These are phyloP conservation scores for Cairneyella variabilis DNA, from an alignment of 495 filamentous ascomycete genomes.

Conservation along the genomic window DNA sequence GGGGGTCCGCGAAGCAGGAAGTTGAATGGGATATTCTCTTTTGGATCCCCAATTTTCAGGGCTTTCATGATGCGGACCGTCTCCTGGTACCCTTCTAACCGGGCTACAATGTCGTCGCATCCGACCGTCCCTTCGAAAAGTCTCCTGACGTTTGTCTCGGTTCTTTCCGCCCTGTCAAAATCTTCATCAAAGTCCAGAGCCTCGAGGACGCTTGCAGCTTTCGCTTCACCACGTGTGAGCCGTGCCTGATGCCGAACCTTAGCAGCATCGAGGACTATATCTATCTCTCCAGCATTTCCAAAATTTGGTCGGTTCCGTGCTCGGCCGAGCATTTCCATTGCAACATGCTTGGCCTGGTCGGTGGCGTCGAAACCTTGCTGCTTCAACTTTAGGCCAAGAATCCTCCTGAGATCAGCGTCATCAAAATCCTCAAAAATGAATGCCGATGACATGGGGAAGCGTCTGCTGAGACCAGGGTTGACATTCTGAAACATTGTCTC, in stretches of 20 bases:
- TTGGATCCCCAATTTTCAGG: slow-evolving; percentile 52
- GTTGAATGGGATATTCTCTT: slow-evolving; percentile 52
- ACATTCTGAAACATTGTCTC: slow-evolving; percentile 71
- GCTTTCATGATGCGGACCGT: slow-evolving; percentile 45
- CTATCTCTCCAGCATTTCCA: slow-evolving; percentile 50
- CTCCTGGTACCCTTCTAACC: slow-evolving; percentile 58
- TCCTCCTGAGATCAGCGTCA: slow-evolving; percentile 48
- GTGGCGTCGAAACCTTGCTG: slow-evolving; percentile 40
- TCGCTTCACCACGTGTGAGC: slow-evolving; percentile 19
- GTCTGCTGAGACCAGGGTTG: slow-evolving; percentile 67
- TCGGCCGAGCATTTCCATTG: slow-evolving; percentile 36
- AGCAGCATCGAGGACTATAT: slow-evolving; percentile 24
- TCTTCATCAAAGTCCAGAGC: slow-evolving; percentile 66
- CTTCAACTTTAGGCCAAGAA: slow-evolving; percentile 56
- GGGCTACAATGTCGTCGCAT: slow-evolving; percentile 53
- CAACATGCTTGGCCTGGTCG: slow-evolving; percentile 34
- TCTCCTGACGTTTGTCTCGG: slow-evolving; percentile 43
- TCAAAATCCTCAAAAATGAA: slow-evolving; percentile 71
- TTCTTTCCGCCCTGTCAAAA: slow-evolving; percentile 50
- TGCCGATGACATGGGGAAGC: slow-evolving; percentile 60
- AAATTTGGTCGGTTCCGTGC: slow-evolving; percentile 44
- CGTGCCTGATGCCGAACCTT: slow-evolving; percentile 16
- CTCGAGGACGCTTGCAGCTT: slow-evolving; percentile 35
- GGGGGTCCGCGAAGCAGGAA: slow-evolving; percentile 63
- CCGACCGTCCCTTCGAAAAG: slow-evolving; percentile 65